phyloP scores from a whole-genome alignment of 2,329 filamentous ascomycete species.

The Ilyonectria sp. region DNA sequence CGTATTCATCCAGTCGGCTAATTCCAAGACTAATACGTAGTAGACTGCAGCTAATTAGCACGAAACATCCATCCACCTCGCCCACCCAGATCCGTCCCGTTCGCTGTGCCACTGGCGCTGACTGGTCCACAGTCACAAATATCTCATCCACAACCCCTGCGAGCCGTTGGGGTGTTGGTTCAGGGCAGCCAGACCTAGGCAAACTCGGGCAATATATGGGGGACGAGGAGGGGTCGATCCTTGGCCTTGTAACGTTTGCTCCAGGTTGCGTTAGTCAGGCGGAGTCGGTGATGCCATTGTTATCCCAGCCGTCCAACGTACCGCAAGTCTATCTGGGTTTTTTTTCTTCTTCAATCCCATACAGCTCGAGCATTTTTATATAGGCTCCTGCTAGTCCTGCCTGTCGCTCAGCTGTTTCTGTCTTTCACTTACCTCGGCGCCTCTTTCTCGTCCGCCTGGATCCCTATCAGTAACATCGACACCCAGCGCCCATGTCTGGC shows the following conservation, averaged over 20 bases:
- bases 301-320: slow-evolving; percentile 26
- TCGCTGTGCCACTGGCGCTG: slow-evolving; percentile 1
- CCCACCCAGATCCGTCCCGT: slow-evolving; percentile 16
- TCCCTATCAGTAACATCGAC: slow-evolving; percentile 25
- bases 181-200: not conserved
- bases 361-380: slow-evolving; percentile 12
- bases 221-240: slow-evolving; percentile 39
- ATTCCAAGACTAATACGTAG: not conserved
- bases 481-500: slow-evolving; percentile 33
- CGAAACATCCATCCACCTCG: not conserved
- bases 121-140: slow-evolving; percentile 15
- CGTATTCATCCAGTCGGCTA: not conserved
- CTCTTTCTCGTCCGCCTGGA: slow-evolving; percentile 10
- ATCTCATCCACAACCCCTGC: slow-evolving; percentile 9
- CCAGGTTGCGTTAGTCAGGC: slow-evolving; percentile 41
- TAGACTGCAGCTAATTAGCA: slow-evolving; percentile 1
- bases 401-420: slow-evolving; percentile 6
- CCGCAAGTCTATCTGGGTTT: slow-evolving; percentile 38
- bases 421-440: slow-evolving; percentile 4
- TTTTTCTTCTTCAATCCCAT: slow-evolving; percentile 28
- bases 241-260: slow-evolving; percentile 31
- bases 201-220: slow-evolving; percentile 30
- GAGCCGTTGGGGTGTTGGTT: not conserved
- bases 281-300: slow-evolving; percentile 47
- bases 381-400: slow-evolving; percentile 2